A percentile compares a stretch with the other conserved stretches of the same genome.
These are phyloP conservation scores for Pythium vanterpoolii DNA, from an alignment of 352 stramenopile genomes.

Conservation along the genomic window DNA sequence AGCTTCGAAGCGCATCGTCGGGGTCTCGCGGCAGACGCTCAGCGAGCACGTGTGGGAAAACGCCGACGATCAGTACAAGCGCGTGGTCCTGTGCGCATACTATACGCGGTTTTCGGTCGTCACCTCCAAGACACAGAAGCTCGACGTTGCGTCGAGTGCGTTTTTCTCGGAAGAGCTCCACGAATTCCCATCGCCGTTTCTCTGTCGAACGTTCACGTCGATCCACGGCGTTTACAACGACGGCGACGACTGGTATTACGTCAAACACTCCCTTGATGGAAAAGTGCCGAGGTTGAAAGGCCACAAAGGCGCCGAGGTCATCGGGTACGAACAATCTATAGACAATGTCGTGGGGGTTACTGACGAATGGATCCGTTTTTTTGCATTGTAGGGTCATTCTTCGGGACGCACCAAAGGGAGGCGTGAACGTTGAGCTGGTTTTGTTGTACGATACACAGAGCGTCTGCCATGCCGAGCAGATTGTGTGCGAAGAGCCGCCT, in stretches of 20 bases:
- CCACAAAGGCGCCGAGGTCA: conserved; percentile 2
- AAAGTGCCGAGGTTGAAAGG: not conserved
- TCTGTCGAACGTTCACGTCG: conserved; percentile 12
- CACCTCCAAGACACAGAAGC: not conserved
- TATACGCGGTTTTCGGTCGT: conserved; percentile 4
- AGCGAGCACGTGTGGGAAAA: conserved; percentile 11
- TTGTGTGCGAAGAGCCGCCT: conserved; percentile 11
- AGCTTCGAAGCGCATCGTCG: conserved; percentile 6
- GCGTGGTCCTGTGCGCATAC: not conserved
- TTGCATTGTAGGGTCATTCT: conserved; percentile 4
- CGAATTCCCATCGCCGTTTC: conserved; percentile 19
- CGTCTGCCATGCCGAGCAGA: conserved; percentile 11
- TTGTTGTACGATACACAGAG: conserved; percentile 16
- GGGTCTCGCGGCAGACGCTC: not conserved
- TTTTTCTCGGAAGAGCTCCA: conserved; percentile 21
- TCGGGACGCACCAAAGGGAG: not conserved
- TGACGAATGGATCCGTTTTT: not conserved
- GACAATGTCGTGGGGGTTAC: not conserved
- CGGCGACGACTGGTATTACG: conserved; percentile 5
- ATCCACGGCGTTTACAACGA: conserved; percentile 15
- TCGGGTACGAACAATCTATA: conserved; percentile 11
- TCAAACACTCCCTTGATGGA: conserved; percentile 21
- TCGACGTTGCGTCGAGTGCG: conserved; percentile 5
- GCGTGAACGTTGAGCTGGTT: conserved; percentile 14
- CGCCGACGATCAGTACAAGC: conserved; percentile 7